These are phyloP conservation scores for Picea glauca DNA, from an alignment of 75 land plant genomes.

Conservation along the genomic window DNA sequence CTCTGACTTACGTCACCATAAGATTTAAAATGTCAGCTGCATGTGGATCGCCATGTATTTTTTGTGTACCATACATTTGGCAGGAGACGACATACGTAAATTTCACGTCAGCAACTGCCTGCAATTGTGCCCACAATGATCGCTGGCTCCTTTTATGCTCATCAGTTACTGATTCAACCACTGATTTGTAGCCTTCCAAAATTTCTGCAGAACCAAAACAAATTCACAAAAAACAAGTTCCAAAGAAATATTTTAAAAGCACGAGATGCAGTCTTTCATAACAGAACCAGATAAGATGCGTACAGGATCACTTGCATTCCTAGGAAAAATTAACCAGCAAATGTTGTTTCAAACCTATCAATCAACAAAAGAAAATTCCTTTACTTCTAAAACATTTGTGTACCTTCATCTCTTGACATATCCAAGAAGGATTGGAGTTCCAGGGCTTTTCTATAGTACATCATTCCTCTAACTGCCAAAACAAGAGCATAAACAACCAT, in stretches of 20 bases:
- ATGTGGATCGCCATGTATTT: conserved; percentile 68
- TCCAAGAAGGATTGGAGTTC: conserved; percentile 95
- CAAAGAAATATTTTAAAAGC: neutral
- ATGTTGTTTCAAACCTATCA: neutral
- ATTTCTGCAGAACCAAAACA: conserved; percentile 50
- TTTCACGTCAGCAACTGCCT: conserved; percentile 96
- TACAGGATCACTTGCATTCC: neutral
- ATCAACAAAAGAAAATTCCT: neutral
- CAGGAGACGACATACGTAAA: conserved; percentile 98
- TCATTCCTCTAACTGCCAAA: conserved; percentile 91
- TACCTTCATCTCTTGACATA: conserved; percentile 81
- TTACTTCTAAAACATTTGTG: neutral
- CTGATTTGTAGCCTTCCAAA: conserved; percentile 75
- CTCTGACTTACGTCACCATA: conserved; percentile 77
- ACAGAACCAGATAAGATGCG: neutral
- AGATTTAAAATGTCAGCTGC: conserved; percentile 91
- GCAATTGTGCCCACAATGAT: conserved; percentile 70
- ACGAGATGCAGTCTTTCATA: neutral
- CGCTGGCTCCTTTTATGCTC: conserved; percentile 83
- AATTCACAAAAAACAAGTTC: neutral
- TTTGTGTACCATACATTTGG: conserved; percentile 93
- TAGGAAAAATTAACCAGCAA: neutral
- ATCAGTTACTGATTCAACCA: conserved; percentile 32
- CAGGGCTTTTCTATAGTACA: conserved; percentile 90
- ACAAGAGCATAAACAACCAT: neutral